Conservation (phyloP, 1,284 basidiomycete genomes). For the Trichosporon coremiiforme region DNA sequence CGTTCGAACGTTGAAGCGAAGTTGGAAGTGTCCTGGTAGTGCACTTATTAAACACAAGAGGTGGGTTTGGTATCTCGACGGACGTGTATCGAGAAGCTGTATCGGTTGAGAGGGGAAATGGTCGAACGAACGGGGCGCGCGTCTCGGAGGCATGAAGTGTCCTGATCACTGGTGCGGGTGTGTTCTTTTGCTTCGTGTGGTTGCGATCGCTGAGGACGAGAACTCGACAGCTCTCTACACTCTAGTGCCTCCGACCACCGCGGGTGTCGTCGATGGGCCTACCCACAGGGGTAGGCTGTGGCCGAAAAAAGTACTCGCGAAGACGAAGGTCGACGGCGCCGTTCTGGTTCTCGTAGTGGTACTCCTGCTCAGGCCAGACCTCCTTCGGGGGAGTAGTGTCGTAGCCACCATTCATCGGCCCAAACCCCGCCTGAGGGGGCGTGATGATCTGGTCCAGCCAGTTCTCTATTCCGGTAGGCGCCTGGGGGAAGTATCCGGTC, state of each 20-base stretch:
- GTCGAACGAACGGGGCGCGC: background rate
- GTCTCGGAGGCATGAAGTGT: constrained; percentile 15
- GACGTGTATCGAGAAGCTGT: constrained; percentile 9
- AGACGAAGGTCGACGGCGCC: constrained; percentile 16
- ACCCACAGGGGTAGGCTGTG: constrained; percentile 19
- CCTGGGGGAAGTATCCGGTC: constrained; percentile 12
- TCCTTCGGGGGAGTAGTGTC: constrained; percentile 18
- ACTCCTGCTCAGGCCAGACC: constrained; percentile 19
- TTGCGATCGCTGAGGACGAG: background rate
- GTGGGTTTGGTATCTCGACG: background rate
- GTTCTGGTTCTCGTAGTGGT: constrained; percentile 20
- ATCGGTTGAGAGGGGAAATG: background rate
- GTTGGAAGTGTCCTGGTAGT: background rate
- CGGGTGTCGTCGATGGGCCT: constrained; percentile 17
- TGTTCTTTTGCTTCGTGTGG: constrained; percentile 12
- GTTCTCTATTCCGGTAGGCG: constrained; percentile 22
- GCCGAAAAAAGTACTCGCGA: constrained; percentile 19
- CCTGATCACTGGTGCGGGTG: constrained; percentile 5
- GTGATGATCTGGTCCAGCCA: constrained; percentile 28
- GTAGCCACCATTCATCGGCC: constrained; percentile 13
- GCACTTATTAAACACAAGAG: constrained; percentile 12
- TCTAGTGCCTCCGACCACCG: constrained; percentile 8
- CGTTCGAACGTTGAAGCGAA: constrained; percentile 2
- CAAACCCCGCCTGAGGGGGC: constrained; percentile 11
- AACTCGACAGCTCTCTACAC: constrained; percentile 1